Evolutionary conservation across 1,139 yeast genomes (phyloP), one percentile per base, ranked within the genome.

Genomic region (Pichia sp.): DNA sequence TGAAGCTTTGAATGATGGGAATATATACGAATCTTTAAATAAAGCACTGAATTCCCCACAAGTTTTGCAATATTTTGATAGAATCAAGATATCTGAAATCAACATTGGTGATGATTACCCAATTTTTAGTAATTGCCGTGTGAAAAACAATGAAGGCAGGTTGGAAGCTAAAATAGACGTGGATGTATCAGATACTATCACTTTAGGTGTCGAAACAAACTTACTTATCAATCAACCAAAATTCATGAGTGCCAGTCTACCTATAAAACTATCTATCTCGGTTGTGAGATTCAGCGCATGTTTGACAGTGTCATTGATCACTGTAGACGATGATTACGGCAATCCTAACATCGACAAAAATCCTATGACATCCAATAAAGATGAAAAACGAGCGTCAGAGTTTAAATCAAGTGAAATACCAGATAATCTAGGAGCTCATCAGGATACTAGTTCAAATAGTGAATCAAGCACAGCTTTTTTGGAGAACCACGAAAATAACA

Each of bases 21-120:
- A 91, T 67, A 86, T 95, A 36, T 82, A 91, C 57, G 85, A 87
- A 61, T 84, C 92, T 2, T 73, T 93, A 54, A 72, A 74, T 46
- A 76, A 73, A 42, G 70, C 85, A 1, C 66, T 80, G 49, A 74
- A 76, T 49, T 58, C 61, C 14, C 59, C 60, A 7, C 48, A 44
- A 7, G 52, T 58, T 16, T 51, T 58, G 51, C 93, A 87, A 56
- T 93, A 85, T 68, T 71, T 95, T 53, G 97, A 87, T 65, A 78
- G 80, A 30, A 85, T 93, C 47, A 80, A 79, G 58, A 83, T 95
- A 51, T 88, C 95, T 1, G 98, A 92, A 64, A 81, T 93, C 34
- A 95, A 92, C 66, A 85, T 93, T 57, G 99, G 99, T 43, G 90
- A 91, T 67, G 97, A 92, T 68, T 95, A 85, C 67, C 99, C 99